Percentiles rank a stretch among this genome's conserved stretches.
Conservation (phyloP, 208 protist genomes). For the Trichomonas vaginalis region DNA sequence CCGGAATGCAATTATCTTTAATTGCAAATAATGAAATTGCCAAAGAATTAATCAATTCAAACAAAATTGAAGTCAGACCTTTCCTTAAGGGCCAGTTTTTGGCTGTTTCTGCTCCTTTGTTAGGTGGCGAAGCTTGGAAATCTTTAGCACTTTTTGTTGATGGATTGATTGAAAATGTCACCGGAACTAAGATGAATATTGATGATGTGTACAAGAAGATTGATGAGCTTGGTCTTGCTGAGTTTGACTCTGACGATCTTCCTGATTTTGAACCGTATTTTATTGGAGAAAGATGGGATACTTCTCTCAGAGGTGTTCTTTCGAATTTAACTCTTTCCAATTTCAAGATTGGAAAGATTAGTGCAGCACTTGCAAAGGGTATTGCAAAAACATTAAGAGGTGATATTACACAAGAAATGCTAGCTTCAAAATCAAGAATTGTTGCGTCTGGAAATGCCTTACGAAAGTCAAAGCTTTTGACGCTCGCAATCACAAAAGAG, state of each 20-base stretch:
- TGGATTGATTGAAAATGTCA: not conserved
- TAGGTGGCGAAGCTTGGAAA: not conserved
- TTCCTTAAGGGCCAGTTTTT: not conserved
- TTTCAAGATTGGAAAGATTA: not conserved
- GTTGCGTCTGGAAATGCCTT: not conserved
- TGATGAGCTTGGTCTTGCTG: not conserved
- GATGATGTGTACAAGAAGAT: not conserved
- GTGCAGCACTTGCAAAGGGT: not conserved
- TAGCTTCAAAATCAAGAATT: not conserved
- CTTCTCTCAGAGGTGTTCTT: not conserved
- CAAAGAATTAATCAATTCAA: not conserved
- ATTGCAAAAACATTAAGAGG: not conserved
- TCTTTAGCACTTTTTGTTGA: not conserved
- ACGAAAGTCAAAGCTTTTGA: not conserved
- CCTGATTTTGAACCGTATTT: not conserved
- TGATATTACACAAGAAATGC: not conserved
- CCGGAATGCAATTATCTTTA: not conserved
- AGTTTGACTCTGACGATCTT: not conserved
- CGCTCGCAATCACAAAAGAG: not conserved
- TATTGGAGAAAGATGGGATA: not conserved
- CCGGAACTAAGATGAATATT: not conserved
- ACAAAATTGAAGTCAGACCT: not conserved
- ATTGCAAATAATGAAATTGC: not conserved
- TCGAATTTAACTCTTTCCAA: not conserved
- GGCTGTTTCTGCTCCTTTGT: not conserved